phyloP scores from a whole-genome alignment of 768 basidiomycete species.

The Phylloporus scabripes region DNA sequence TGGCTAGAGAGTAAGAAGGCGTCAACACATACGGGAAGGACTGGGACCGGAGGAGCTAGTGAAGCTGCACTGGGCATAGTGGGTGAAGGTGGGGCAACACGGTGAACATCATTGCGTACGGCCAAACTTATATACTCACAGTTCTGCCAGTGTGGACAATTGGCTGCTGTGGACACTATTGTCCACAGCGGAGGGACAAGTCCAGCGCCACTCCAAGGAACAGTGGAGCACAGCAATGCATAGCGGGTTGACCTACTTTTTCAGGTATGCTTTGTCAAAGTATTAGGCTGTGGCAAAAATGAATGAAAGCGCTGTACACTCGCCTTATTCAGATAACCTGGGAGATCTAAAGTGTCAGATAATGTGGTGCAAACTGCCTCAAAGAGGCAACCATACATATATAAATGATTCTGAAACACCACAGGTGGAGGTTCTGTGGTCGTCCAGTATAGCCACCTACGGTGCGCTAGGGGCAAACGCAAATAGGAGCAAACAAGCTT shows the following conservation, averaged over 20 bases:
- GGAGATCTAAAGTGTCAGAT: neutral
- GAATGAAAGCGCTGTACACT: neutral
- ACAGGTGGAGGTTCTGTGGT: too few relatives aligned
- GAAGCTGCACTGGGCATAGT: slow-evolving; percentile 8
- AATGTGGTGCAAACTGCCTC: neutral
- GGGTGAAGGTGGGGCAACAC: neutral
- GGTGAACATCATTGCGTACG: neutral
- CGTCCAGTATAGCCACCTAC: too few relatives aligned
- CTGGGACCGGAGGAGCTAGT: neutral
- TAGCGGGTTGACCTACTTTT: slow-evolving; percentile 1
- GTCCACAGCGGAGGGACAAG: slow-evolving; percentile 6
- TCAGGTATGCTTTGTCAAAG: slow-evolving; percentile 5
- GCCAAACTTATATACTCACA: slow-evolving; percentile 10
- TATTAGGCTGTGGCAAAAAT: neutral
- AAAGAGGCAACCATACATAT: slow-evolving; percentile 1
- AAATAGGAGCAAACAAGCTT: slow-evolving; percentile 15
- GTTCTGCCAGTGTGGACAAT: slow-evolving; percentile 4
- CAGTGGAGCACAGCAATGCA: neutral
- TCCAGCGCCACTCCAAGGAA: slow-evolving; percentile 3
- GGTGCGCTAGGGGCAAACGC: slow-evolving; percentile 2
- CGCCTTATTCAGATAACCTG: neutral
- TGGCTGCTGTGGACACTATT: slow-evolving; percentile 8
- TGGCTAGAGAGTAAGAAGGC: neutral
- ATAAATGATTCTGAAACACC: neutral
- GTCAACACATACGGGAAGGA: slow-evolving; percentile 6